Evolutionary conservation across 2,329 filamentous ascomycete genomes (phyloP).

Genomic region (Penicillium sp.): DNA sequence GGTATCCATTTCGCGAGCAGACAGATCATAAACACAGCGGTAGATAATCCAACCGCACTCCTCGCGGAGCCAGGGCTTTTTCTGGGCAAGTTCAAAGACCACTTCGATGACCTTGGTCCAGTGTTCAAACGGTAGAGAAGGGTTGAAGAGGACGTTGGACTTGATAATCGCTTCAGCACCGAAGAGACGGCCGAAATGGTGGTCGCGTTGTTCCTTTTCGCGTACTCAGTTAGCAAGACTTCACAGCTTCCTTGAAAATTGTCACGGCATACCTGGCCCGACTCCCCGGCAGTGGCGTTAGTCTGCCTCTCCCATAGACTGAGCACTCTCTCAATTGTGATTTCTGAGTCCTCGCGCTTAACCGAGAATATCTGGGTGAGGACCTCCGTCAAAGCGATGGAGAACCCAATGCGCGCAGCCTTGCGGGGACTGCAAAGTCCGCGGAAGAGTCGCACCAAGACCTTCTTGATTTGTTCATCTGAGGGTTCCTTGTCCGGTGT

Average conservation of each 20-base stretch:
- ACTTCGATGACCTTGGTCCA: constrained; percentile 65
- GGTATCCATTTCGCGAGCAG: constrained; percentile 33
- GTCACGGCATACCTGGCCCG: constrained; percentile 49
- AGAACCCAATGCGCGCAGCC: constrained; percentile 84
- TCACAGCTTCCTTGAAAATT: neutral
- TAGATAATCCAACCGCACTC: constrained; percentile 83
- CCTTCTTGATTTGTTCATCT: constrained; percentile 42
- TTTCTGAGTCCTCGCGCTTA: constrained; percentile 29
- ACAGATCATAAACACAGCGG: constrained; percentile 62
- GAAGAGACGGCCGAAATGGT: constrained; percentile 81
- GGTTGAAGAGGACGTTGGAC: constrained; percentile 67
- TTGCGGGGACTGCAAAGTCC: constrained; percentile 89
- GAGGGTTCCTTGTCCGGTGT: constrained; percentile 40
- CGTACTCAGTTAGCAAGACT: constrained; percentile 47
- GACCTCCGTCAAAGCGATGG: constrained; percentile 80
- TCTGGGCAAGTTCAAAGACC: constrained; percentile 70
- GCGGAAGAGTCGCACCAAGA: constrained; percentile 67
- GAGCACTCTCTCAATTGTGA: constrained; percentile 46
- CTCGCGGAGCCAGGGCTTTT: constrained; percentile 84
- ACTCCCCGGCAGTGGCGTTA: constrained; percentile 50
- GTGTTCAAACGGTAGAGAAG: constrained; percentile 51
- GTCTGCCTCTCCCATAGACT: constrained; percentile 54
- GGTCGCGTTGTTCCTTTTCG: constrained; percentile 78
- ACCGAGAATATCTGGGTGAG: constrained; percentile 64
- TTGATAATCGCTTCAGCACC: constrained; percentile 83